A percentile compares a stretch with the other conserved stretches of the same genome.
Conservation (phyloP, 108 stramenopile genomes). For the Chaetoceros tenuissimus region DNA sequence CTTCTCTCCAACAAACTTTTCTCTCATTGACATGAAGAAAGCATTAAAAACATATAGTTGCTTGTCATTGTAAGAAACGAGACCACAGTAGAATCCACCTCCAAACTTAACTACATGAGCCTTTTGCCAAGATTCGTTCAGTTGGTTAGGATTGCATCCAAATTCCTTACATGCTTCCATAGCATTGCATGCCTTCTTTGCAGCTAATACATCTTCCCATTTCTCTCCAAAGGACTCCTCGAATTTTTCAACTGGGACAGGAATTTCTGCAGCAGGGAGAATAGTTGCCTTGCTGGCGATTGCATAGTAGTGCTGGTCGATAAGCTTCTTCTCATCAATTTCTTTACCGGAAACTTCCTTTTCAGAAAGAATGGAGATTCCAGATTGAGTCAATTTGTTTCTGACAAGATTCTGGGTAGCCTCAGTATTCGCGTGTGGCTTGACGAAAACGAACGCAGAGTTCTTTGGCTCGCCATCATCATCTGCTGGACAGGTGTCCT, state of each 20-base stretch:
- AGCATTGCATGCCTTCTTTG: conserved; percentile 77
- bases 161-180: conserved; percentile 85
- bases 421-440: conserved; percentile 89
- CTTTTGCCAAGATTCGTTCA: conserved; percentile 70
- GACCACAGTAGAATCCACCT: conserved; percentile 92
- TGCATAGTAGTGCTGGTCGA: conserved; percentile 93
- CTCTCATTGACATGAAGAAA: conserved; percentile 87
- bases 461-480: conserved; percentile 24
- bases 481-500: not conserved
- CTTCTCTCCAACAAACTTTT: conserved; percentile 73
- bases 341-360: conserved; percentile 55
- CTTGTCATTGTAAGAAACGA: conserved; percentile 36
- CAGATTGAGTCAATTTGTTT: conserved; percentile 39
- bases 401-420: conserved; percentile 65
- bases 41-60: conserved; percentile 89
- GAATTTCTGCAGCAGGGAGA: conserved; percentile 68
- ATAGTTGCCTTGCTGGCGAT: conserved; percentile 92
- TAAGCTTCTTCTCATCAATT: conserved; percentile 85
- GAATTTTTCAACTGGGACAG: conserved; percentile 82
- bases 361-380: conserved; percentile 68
- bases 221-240: conserved; percentile 76
- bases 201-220: conserved; percentile 69
- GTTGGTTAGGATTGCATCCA: conserved; percentile 50
- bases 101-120: conserved; percentile 85
- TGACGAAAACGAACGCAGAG: conserved; percentile 91